phyloP scores from a whole-genome alignment of 345 rosid species.

The Eucalyptus rudis region DNA sequence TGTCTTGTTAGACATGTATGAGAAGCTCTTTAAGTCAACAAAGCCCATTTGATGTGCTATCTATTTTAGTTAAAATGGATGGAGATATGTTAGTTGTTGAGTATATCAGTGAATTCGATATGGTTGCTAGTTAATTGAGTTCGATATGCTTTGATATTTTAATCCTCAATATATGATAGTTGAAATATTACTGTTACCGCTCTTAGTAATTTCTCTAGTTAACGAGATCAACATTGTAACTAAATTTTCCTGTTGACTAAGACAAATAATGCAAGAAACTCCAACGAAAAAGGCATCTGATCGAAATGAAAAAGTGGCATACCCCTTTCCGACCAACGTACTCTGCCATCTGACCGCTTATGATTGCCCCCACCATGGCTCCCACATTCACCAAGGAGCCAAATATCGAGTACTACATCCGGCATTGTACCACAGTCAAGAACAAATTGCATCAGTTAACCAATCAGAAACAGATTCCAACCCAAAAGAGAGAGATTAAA shows the following conservation, averaged over 20 bases:
- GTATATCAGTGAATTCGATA: not conserved
- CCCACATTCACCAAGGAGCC: constrained; percentile 71
- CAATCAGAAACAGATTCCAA: not conserved
- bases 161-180: not conserved
- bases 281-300: not conserved
- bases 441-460: not conserved
- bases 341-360: constrained; percentile 71
- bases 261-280: not conserved
- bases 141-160: not conserved
- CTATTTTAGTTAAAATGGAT: not conserved
- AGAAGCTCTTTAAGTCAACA: not conserved
- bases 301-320: not conserved
- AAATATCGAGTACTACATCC: constrained; percentile 41
- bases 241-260: not conserved
- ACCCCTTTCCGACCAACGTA: constrained; percentile 75
- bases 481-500: not conserved
- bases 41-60: not conserved
- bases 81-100: not conserved
- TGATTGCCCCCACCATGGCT: constrained; percentile 69
- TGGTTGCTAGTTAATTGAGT: not conserved
- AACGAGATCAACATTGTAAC: not conserved
- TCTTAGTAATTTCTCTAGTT: not conserved
- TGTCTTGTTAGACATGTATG: not conserved
- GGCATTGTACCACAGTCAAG: not conserved
- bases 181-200: not conserved